Evolutionary conservation across 2,329 filamentous ascomycete species (phyloP).

Genomic region (Laburnicola sp.): DNA sequence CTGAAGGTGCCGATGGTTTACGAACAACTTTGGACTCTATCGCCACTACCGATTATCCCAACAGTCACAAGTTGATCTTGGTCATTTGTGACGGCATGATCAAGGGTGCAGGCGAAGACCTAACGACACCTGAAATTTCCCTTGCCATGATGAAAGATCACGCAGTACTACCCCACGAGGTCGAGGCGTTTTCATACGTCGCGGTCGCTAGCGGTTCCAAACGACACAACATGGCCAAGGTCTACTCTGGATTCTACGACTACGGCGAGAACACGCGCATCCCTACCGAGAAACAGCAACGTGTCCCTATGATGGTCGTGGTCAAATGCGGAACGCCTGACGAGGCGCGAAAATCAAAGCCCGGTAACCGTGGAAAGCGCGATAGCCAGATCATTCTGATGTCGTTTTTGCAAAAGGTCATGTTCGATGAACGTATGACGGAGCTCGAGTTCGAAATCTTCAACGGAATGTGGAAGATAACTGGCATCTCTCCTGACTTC

Average conservation of each 20-base stretch:
- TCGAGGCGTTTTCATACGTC: conserved; percentile 91
- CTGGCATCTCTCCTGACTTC: conserved; percentile 95
- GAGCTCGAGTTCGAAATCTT: conserved; percentile 99
- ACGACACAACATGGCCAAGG: conserved; percentile 99
- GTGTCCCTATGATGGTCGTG: conserved; percentile 95
- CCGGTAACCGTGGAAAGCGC: conserved; percentile 96
- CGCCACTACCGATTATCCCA: conserved; percentile 96
- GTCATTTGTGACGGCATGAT: conserved; percentile 97
- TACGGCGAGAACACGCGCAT: conserved; percentile 83
- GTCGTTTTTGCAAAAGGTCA: conserved; percentile 99
- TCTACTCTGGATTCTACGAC: conserved; percentile 97
- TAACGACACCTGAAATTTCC: conserved; percentile 87
- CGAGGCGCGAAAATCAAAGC: conserved; percentile 78
- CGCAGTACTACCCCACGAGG: conserved; percentile 75
- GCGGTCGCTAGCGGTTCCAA: conserved; percentile 95
- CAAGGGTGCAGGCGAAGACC: conserved; percentile 86
- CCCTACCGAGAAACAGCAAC: conserved; percentile 84
- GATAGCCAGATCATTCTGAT: conserved; percentile 99
- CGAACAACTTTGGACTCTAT: conserved; percentile 94
- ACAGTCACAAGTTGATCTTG: conserved; percentile 96
- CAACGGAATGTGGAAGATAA: conserved; percentile 98
- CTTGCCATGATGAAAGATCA: conserved; percentile 95
- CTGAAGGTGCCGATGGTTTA: conserved; percentile 89
- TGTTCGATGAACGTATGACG: conserved; percentile 99
- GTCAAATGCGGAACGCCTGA: conserved; percentile 95